These are phyloP conservation scores for Mycena leptocephala DNA, from an alignment of 768 basidiomycete species.

Conservation along the genomic window DNA sequence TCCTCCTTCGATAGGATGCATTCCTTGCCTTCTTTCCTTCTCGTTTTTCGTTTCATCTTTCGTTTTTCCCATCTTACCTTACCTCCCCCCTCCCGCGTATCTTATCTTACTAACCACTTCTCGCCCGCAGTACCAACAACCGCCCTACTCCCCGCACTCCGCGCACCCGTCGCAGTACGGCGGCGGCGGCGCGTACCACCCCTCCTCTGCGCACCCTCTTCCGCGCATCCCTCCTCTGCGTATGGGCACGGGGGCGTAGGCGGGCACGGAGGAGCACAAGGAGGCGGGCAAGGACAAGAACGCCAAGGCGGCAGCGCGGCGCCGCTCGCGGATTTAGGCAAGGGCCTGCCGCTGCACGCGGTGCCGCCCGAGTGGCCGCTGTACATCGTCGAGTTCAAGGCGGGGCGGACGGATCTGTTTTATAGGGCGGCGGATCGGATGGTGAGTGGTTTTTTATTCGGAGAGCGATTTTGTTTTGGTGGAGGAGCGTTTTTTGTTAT, in stretches of 20 bases:
- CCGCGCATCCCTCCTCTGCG: background rate
- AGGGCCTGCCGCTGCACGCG: slow-evolving; percentile 89
- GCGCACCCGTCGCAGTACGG: background rate
- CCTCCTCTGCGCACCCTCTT: background rate
- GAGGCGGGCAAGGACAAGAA: background rate
- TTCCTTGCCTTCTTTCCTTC: no score
- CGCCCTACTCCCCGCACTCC: background rate
- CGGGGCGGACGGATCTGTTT: slow-evolving; percentile 95
- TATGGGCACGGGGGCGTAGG: background rate
- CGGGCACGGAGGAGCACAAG: background rate
- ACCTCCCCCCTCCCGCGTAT: background rate
- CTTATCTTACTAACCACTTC: background rate
- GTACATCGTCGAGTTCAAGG: slow-evolving; percentile 98
- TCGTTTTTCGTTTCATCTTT: no score
- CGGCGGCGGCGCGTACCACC: no score
- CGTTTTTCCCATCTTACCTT: background rate
- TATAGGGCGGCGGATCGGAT: slow-evolving; percentile 70
- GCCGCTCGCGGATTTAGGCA: slow-evolving; percentile 75
- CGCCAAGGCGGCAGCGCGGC: no score
- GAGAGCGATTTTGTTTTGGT: no score
- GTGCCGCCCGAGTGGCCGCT: slow-evolving; percentile 92
- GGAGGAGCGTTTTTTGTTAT: background rate
- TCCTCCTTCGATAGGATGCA: no score
- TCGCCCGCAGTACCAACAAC: background rate
- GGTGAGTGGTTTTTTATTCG: no score